phyloP scores from a whole-genome alignment of 129 eudicot species.

The Tagetes erecta region DNA sequence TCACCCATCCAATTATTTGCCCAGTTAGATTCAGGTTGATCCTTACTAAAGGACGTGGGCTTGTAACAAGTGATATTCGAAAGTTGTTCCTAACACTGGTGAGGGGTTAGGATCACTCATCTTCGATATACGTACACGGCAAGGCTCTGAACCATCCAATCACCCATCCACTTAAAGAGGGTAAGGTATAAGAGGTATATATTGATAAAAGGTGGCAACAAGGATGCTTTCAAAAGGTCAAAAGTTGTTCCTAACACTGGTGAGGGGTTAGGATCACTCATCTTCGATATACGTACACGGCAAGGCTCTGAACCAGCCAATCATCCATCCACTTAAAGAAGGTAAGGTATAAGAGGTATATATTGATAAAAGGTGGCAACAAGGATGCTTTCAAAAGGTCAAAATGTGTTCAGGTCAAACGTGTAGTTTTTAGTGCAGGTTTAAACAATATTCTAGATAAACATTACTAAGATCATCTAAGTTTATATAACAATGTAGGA shows the following conservation, averaged over 20 bases:
- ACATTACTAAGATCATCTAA: neutral
- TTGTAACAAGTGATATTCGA: no score
- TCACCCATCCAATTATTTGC: neutral
- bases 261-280: no score
- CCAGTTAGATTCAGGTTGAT: no score
- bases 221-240: neutral
- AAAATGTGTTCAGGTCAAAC: no score
- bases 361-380: neutral
- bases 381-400: neutral
- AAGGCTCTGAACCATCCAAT: neutral
- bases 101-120: no score
- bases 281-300: neutral
- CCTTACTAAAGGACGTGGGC: no score
- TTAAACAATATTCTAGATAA: neutral
- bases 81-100: no score
- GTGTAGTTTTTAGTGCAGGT: neutral
- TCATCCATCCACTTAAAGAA: neutral
- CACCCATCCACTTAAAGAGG: neutral
- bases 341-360: neutral
- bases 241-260: no score
- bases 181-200: no score
- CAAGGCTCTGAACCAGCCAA: neutral
- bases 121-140: neutral
- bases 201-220: neutral
- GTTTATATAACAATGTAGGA: neutral